phyloP scores from a whole-genome alignment of 116 monocot genomes.

The Iris pallida region DNA sequence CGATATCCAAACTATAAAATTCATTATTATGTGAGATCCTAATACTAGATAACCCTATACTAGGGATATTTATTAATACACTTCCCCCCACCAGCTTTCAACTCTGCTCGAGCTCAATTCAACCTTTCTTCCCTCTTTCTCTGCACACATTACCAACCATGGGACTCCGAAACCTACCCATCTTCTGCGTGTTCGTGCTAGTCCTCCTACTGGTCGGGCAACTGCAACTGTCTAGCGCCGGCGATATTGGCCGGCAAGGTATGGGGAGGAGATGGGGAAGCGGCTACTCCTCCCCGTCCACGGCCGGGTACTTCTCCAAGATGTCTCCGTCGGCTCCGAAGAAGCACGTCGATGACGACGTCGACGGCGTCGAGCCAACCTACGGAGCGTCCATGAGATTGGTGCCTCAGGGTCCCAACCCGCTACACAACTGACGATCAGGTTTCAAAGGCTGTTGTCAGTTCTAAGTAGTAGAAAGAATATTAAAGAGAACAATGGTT shows the following conservation, averaged over 20 bases:
- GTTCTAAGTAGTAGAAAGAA: too few species aligned
- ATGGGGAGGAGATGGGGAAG: not conserved
- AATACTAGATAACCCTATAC: too few species aligned
- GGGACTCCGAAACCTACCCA: not conserved
- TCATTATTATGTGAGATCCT: too few species aligned
- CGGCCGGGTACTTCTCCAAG: constrained; percentile 12
- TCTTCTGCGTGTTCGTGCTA: not conserved
- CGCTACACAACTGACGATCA: constrained; percentile 62
- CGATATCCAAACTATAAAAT: too few species aligned
- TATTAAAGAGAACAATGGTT: too few species aligned
- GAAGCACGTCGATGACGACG: constrained; percentile 2
- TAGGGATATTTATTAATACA: constrained; percentile 7
- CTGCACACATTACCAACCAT: not conserved
- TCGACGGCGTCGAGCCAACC: constrained; percentile 7
- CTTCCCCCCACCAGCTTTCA: constrained; percentile 1
- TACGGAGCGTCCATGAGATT: constrained; percentile 40
- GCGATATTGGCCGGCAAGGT: constrained; percentile 18
- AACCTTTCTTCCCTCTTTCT: too few species aligned
- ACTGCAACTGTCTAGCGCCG: constrained; percentile 1
- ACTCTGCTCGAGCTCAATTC: not conserved
- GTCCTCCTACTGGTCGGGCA: constrained; percentile 6
- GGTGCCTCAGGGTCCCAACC: constrained; percentile 66
- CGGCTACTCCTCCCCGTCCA: constrained; percentile 9
- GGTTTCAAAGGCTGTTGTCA: constrained; percentile 2
- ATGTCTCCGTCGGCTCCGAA: constrained; percentile 3